Conservation (phyloP, 169 alveolate species). For the Cryptosporidium ubiquitum region DNA sequence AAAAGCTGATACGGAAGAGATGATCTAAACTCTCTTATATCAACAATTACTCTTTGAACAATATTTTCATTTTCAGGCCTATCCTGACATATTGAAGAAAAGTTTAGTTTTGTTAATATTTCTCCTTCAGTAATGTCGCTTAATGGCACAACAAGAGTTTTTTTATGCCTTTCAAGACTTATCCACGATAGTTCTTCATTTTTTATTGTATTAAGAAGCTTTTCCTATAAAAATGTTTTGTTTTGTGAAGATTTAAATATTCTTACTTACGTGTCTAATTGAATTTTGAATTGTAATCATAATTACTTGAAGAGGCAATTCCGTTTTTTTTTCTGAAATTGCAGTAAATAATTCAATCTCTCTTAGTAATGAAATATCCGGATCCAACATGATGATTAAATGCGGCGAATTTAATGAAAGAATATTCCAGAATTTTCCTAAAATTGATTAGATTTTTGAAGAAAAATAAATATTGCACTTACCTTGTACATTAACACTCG, state of each 20-base stretch:
- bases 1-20: slow-evolving; percentile 84
- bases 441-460: neutral
- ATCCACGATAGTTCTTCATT: slow-evolving; percentile 74
- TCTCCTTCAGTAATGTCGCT: slow-evolving; percentile 59
- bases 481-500: slow-evolving; percentile 29
- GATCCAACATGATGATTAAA: slow-evolving; percentile 38
- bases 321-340: neutral
- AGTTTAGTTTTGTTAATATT: slow-evolving; percentile 9
- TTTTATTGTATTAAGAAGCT: slow-evolving; percentile 15
- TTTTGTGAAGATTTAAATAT: neutral
- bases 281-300: slow-evolving; percentile 54
- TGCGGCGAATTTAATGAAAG: slow-evolving; percentile 25
- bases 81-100: neutral
- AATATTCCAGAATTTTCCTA: slow-evolving; percentile 65
- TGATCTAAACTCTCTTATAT: slow-evolving; percentile 83
- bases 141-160: slow-evolving; percentile 74
- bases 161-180: slow-evolving; percentile 60
- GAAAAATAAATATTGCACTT: neutral
- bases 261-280: slow-evolving; percentile 54
- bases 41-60: slow-evolving; percentile 78
- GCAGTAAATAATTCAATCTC: slow-evolving; percentile 61
- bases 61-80: neutral
- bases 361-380: slow-evolving; percentile 32
- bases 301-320: neutral
- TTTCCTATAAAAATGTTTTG: slow-evolving; percentile 11